phyloP scores from a whole-genome alignment of 805 yeast species.

The Kluyveromyces siamensis region DNA sequence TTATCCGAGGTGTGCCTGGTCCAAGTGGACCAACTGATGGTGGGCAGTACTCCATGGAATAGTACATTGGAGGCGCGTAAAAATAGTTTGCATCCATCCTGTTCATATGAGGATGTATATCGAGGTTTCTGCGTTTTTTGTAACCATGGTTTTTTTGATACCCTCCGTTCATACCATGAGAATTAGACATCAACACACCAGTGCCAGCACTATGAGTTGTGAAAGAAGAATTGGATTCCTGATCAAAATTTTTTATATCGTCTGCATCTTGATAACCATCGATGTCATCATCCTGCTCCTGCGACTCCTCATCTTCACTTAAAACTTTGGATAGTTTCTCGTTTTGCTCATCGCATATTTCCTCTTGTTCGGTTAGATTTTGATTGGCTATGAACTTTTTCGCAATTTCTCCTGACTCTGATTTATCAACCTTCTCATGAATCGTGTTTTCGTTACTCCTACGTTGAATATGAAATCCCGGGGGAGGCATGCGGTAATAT shows the following conservation, averaged over 20 bases:
- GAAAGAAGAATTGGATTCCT: slow-evolving; percentile 1
- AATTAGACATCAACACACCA: neutral
- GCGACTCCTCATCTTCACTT: neutral
- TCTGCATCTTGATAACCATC: slow-evolving; percentile 1
- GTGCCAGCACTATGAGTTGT: slow-evolving; percentile 3
- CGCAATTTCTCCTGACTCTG: neutral
- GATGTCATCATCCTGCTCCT: slow-evolving; percentile 1
- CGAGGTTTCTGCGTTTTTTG: slow-evolving; percentile 8
- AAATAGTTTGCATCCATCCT: slow-evolving; percentile 5
- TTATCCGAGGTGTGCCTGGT: slow-evolving; percentile 6
- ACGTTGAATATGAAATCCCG: neutral
- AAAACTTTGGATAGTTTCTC: neutral
- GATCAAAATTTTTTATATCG: neutral
- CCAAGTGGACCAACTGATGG: slow-evolving; percentile 18
- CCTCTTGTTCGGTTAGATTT: neutral
- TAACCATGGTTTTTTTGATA: slow-evolving; percentile 7
- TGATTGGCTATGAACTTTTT: neutral
- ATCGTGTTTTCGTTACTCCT: neutral
- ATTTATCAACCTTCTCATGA: neutral
- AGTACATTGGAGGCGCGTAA: slow-evolving; percentile 22
- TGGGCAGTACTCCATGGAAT: slow-evolving; percentile 20
- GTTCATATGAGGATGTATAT: neutral
- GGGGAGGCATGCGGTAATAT: neutral
- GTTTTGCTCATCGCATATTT: neutral
- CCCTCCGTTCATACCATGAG: neutral